These are phyloP conservation scores for Fusarium mundagurra DNA, from an alignment of 2,329 filamentous ascomycete species.

Conservation along the genomic window DNA sequence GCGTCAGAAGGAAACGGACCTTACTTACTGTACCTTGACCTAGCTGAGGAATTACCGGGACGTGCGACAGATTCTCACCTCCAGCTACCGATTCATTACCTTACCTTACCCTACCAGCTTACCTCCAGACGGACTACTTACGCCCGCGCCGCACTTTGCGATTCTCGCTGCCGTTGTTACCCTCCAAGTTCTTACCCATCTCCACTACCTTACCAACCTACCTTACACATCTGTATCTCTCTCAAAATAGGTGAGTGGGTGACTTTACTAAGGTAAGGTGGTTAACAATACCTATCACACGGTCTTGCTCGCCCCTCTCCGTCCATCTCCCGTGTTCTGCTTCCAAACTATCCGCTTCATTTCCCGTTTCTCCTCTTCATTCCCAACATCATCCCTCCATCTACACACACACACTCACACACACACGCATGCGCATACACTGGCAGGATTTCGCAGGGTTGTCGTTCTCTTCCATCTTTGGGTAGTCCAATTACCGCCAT, in stretches of 20 bases:
- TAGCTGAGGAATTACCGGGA: constrained; percentile 7
- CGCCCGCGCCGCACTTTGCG: constrained; percentile 19
- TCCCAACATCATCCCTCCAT: constrained; percentile 30
- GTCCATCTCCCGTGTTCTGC: constrained; percentile 1
- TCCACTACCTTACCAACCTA: background rate
- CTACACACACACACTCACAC: background rate
- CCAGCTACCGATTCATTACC: background rate
- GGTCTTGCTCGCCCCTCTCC: background rate
- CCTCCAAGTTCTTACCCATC: constrained; percentile 28
- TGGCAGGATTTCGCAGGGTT: constrained; percentile 10
- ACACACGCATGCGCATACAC: constrained; percentile 14
- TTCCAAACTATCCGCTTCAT: constrained; percentile 20
- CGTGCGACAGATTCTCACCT: background rate
- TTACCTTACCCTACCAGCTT: constrained; percentile 1
- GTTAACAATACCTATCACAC: background rate
- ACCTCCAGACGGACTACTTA: background rate
- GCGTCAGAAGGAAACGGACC: background rate
- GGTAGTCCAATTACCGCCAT: constrained; percentile 5
- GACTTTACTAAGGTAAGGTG: background rate
- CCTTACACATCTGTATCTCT: constrained; percentile 11
- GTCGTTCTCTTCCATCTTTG: constrained; percentile 1
- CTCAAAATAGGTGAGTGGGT: constrained; percentile 2
- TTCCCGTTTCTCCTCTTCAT: constrained; percentile 30
- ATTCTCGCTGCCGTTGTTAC: constrained; percentile 23
- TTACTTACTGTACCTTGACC: background rate